Percentiles rank a stretch among this genome's conserved stretches.
phyloP scores from a whole-genome alignment of 257 asterid genomes.

The Paraleonurus japonicus region DNA sequence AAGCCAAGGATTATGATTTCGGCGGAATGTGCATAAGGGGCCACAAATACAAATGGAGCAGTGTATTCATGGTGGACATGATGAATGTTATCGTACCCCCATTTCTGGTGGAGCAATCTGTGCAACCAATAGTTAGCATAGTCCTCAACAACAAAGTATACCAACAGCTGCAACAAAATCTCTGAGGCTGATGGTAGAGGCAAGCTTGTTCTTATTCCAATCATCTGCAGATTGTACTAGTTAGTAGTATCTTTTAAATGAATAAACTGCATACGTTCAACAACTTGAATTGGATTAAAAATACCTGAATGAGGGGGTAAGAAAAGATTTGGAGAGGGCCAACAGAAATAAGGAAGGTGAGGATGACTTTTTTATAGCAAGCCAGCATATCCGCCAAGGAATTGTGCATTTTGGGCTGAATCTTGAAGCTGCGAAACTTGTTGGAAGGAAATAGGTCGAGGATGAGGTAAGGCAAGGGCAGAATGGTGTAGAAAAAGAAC shows the following conservation, averaged over 20 bases:
- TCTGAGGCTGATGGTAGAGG: slow-evolving; percentile 61
- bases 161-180: slow-evolving; percentile 54
- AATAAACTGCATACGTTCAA: background rate
- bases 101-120: slow-evolving; percentile 52
- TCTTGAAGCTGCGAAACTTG: slow-evolving; percentile 47
- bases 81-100: slow-evolving; percentile 75
- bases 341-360: slow-evolving; percentile 49
- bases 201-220: slow-evolving; percentile 68
- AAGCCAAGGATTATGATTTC: slow-evolving; percentile 63
- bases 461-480: slow-evolving; percentile 55
- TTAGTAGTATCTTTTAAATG: background rate
- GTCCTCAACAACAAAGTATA: slow-evolving; percentile 65
- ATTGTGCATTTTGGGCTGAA: slow-evolving; percentile 56
- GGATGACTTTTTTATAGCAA: slow-evolving; percentile 52
- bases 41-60: slow-evolving; percentile 72
- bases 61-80: slow-evolving; percentile 71
- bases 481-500: slow-evolving; percentile 52
- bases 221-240: slow-evolving; percentile 39
- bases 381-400: slow-evolving; percentile 48
- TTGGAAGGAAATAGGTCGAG: slow-evolving; percentile 44
- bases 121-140: slow-evolving; percentile 76
- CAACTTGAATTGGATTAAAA: background rate
- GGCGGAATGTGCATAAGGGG: slow-evolving; percentile 80
- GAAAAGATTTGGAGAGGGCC: slow-evolving; percentile 65
- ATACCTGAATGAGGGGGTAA: slow-evolving; percentile 61